Evolutionary conservation across 1,284 basidiomycete species (phyloP), one percentile per base, ranked within the genome.

Genomic region (Xerocomus amazonicus): DNA sequence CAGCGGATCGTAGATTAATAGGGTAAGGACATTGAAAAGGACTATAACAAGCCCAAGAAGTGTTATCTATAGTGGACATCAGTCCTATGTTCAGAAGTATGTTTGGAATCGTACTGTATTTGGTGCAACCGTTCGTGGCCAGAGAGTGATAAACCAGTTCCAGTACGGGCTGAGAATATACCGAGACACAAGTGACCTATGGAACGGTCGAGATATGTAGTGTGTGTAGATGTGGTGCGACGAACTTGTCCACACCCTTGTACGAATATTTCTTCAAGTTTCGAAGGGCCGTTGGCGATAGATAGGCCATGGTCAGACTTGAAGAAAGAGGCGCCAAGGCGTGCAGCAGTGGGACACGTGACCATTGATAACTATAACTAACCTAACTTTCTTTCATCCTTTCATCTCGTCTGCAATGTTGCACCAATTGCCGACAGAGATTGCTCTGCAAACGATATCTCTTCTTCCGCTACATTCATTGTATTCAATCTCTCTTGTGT

Each of bases 81-180:
- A 47, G 37, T 31, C 39, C 17, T 8, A 3, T 34, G 17, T 9
- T 9, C 8, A 33, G n/a, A 34, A 52, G 26, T 6, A 16, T 6
- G 14, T 10, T 9, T n/a, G 32, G 46, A 7, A 26, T 73, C 85
- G 57, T 61, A 95, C 93, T 45, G 85, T 81, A 73, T 99, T 99
- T 4, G 97, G 97, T 0, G 97, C 96, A 17, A 98, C 76, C 42
- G 72, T 85, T 45, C 78, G 75, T 1, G 96, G 97, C 81, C 95
- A 97, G 32, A 94, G 76, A 13, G 84, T 90, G 44, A 98, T 92
- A 56, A 98, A 85, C 87, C 89, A 90, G 54, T 80, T 94, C 96
- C 96, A 99, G 72, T 90, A 98, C 2, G 92, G 93, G 46, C 85
- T 84, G 50, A 99, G 78, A 32, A 97, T 73, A 70, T 91, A 88